Percentiles rank a stretch among this genome's conserved stretches.
Evolutionary conservation across 306 rosid species (phyloP).

Genomic region (Argentina anserina): DNA sequence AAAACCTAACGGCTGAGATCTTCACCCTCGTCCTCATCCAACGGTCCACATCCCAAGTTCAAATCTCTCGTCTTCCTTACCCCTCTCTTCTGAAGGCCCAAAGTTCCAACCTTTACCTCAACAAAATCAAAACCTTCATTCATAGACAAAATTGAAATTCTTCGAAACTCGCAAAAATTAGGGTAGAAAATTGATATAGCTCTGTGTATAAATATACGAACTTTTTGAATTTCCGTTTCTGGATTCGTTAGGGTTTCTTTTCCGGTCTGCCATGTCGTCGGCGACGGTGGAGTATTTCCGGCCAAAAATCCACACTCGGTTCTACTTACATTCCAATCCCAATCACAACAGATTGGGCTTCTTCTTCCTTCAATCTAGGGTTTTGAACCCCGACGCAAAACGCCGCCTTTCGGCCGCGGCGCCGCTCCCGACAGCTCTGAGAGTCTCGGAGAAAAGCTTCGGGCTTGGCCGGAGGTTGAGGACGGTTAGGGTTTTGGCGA

Average conservation of each 20-base stretch:
- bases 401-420: slow-evolving; percentile 38
- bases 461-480: slow-evolving; percentile 35
- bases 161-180: background rate
- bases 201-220: background rate
- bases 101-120: slow-evolving; percentile 16
- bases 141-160: slow-evolving; percentile 17
- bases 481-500: slow-evolving; percentile 38
- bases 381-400: slow-evolving; percentile 25
- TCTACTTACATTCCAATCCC: slow-evolving; percentile 43
- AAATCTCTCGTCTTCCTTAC: slow-evolving; percentile 16
- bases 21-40: slow-evolving; percentile 27
- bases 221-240: slow-evolving; percentile 24
- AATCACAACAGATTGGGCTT: slow-evolving; percentile 33
- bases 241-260: slow-evolving; percentile 8
- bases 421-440: slow-evolving; percentile 30
- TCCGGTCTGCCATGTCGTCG: slow-evolving; percentile 41
- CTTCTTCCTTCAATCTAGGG: slow-evolving; percentile 51
- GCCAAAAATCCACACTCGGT: slow-evolving; percentile 41
- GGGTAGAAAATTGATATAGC: background rate
- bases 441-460: slow-evolving; percentile 34
- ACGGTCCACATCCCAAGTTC: slow-evolving; percentile 38
- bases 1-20: slow-evolving; percentile 38
- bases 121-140: background rate
- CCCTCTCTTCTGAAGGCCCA: slow-evolving; percentile 8
- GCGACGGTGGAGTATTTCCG: slow-evolving; percentile 51